Evolutionary conservation across 306 rosid species (phyloP), one percentile per base, ranked within the genome.

Genomic region (Dalbergia cultrata): DNA sequence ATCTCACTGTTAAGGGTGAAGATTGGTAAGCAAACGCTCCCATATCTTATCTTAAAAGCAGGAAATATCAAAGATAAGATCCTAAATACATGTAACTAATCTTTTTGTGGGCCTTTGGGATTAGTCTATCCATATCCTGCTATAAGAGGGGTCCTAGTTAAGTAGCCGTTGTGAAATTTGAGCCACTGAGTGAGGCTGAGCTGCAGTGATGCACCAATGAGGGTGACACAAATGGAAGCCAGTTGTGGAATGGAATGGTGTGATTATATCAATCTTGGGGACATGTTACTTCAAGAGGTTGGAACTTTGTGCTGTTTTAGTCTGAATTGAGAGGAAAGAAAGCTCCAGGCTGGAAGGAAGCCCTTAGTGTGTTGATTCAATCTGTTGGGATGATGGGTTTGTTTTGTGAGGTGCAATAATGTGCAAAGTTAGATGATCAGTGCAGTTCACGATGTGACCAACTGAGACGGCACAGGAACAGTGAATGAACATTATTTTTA

Each of bases 391-490:
- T 41, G 82, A 35, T 61, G 60, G 57, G 65, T 59, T 70, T 61
- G 57, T 45, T 72, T 62, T 74, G 63, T 33, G 44, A 45, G 22
- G 79, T 73, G 39, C 79, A 80, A 81, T 75, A 59, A 87, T 77
- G 77, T 57, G 66, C 39, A 57, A 43, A 68, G 34, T 33, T 59
- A n/a, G 61, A 75, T 54, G 67, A 59, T 65, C 5, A 22, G 41
- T 75, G 72, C 60, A 79, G 77, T 81, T 84, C 44, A 67, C 13
- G 90, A 87, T 90, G 87, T 92, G 95, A 90, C 93, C 69, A 89
- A 89, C 91, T 88, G 74, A 88, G 74, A 78, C 79, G 69, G 85
- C 80, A 82, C 86, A 50, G n/a, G 66, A 89, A 71, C 79, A 84
- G 62, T 76, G 81, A 79, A 58, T 68, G 89, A 85, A 70, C 79